Conservation (phyloP, 2,329 filamentous ascomycete species). For the Microdochium trichocladiopsis region DNA sequence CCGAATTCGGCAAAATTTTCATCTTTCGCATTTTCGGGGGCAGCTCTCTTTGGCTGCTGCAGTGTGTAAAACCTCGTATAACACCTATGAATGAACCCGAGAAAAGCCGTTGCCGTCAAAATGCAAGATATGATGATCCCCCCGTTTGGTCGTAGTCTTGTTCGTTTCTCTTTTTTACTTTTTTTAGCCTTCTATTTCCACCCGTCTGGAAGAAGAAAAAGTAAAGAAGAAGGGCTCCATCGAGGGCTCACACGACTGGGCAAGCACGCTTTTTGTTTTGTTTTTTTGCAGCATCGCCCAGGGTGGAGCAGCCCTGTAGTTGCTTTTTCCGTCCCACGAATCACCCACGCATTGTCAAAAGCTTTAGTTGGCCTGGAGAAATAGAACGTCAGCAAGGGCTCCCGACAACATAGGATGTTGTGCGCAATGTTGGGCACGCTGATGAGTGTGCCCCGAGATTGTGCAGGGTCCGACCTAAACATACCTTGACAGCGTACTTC, state of each 20-base stretch:
- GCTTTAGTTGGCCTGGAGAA: not conserved
- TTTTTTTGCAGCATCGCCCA: not conserved
- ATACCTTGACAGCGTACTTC: conserved; percentile 98
- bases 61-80: not conserved
- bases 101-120: conserved; percentile 1
- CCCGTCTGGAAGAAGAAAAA: not conserved
- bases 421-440: too few relatives aligned
- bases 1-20: not conserved
- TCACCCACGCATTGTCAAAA: not conserved
- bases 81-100: conserved; percentile 1
- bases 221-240: not conserved
- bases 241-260: too few relatives aligned
- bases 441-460: too few relatives aligned
- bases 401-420: too few relatives aligned
- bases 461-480: conserved; percentile 10
- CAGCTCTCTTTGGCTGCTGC: not conserved
- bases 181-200: not conserved
- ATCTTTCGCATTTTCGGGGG: not conserved
- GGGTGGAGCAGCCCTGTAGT: not conserved
- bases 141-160: not conserved
- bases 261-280: not conserved
- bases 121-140: conserved; percentile 1
- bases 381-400: not conserved
- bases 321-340: not conserved
- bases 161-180: not conserved